Conservation (phyloP, 192 early-diverging fungal species). For the Coemansia sp. region DNA sequence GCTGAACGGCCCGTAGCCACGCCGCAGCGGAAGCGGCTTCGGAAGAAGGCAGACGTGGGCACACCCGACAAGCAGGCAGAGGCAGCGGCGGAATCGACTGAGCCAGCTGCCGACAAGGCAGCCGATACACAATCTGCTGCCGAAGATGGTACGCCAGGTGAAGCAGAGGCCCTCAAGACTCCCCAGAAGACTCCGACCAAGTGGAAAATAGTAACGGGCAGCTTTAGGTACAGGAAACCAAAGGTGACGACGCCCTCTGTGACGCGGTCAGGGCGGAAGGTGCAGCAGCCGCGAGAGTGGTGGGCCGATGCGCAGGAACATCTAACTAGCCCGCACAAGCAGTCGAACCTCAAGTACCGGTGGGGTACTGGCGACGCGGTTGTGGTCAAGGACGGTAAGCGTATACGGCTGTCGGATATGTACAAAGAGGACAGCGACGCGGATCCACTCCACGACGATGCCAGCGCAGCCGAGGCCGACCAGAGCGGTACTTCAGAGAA, state of each 20-base stretch:
- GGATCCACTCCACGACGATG: not conserved
- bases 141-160: not conserved
- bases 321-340: slow-evolving; percentile 14
- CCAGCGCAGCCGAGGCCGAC: not conserved
- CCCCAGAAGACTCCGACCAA: not conserved
- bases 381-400: slow-evolving; percentile 30
- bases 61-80: not conserved
- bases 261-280: slow-evolving; percentile 40
- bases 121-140: not conserved
- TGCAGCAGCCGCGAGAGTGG: slow-evolving; percentile 35
- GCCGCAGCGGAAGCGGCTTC: not conserved
- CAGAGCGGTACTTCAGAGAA: not conserved
- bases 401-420: slow-evolving; percentile 24
- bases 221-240: slow-evolving; percentile 12
- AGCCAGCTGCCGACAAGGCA: not conserved
- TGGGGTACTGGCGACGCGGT: slow-evolving; percentile 40
- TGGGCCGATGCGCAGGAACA: slow-evolving; percentile 45
- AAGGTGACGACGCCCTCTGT: slow-evolving; percentile 13
- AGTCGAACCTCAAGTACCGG: slow-evolving; percentile 29
- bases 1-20: not conserved
- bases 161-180: not conserved
- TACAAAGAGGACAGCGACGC: slow-evolving; percentile 9
- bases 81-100: not conserved
- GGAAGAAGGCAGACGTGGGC: not conserved
- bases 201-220: not conserved